A percentile compares a stretch with the other conserved stretches of the same genome.
These are phyloP conservation scores for Diaporthe humulicola DNA, from an alignment of 2,329 filamentous ascomycete species.

Conservation along the genomic window DNA sequence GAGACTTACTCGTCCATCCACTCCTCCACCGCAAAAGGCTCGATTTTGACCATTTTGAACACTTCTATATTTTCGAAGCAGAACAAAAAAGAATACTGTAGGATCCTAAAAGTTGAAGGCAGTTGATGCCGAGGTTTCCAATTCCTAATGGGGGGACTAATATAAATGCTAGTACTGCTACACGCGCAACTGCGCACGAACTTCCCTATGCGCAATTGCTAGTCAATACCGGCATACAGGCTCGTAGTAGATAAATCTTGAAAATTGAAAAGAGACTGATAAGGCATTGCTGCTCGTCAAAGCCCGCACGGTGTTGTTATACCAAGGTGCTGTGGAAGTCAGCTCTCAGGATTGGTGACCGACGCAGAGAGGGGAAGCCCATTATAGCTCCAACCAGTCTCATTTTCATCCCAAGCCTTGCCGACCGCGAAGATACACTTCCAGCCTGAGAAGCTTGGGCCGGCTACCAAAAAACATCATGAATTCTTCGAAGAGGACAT, in stretches of 20 bases:
- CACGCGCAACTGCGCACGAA: slow-evolving; percentile 7
- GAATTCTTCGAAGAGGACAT: not conserved
- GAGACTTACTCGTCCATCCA: slow-evolving; percentile 67
- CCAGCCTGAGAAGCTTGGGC: not conserved
- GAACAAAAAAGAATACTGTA: not conserved
- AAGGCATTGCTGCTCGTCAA: not conserved
- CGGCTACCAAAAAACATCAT: not conserved
- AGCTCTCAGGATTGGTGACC: not conserved
- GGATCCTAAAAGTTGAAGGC: not conserved
- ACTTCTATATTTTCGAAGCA: not conserved
- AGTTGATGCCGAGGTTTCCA: not conserved
- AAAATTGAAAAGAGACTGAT: not conserved
- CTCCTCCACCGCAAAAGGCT: slow-evolving; percentile 78
- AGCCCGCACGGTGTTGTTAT: not conserved
- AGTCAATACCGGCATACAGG: not conserved
- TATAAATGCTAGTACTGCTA: not conserved
- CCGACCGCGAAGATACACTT: not conserved
- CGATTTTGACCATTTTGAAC: slow-evolving; percentile 59
- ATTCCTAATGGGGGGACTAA: not conserved
- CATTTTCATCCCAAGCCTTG: slow-evolving; percentile 24
- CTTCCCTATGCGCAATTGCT: not conserved
- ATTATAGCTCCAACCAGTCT: not conserved
- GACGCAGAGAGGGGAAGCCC: not conserved
- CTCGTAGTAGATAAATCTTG: not conserved
- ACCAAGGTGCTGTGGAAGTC: not conserved